These are phyloP conservation scores for Microthlaspi erraticum DNA, from an alignment of 345 rosid species.

Conservation along the genomic window DNA sequence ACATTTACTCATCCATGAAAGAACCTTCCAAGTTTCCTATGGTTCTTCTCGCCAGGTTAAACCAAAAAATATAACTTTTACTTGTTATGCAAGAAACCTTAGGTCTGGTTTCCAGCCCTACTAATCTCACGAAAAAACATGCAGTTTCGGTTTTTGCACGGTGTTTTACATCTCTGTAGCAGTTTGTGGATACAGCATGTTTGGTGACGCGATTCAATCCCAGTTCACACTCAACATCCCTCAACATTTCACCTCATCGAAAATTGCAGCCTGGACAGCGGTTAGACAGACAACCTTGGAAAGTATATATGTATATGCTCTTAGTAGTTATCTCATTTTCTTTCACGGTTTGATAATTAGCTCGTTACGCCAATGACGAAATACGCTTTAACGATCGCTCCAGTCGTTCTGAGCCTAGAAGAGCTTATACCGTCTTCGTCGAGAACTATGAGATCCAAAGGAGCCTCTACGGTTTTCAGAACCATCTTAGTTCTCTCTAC, in stretches of 20 bases:
- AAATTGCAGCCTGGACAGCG: constrained; percentile 70
- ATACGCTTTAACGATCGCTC: constrained; percentile 73
- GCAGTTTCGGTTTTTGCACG: constrained; percentile 69
- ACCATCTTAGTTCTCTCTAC: constrained; percentile 64
- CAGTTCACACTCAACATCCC: constrained; percentile 88
- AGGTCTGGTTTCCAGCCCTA: neutral
- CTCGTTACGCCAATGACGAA: constrained; percentile 74
- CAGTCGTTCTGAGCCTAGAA: constrained; percentile 70
- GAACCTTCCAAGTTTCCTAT: constrained; percentile 62
- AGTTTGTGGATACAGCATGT: constrained; percentile 74
- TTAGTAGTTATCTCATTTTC: neutral
- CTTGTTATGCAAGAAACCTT: constrained; percentile 13
- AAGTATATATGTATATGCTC: too few relatives aligned
- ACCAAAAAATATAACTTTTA: neutral
- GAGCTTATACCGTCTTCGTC: constrained; percentile 65
- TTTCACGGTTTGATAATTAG: constrained; percentile 38
- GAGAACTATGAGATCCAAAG: constrained; percentile 46
- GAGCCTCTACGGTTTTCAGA: constrained; percentile 57
- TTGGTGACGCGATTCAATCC: constrained; percentile 69
- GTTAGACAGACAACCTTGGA: too few relatives aligned
- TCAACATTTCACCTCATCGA: constrained; percentile 54
- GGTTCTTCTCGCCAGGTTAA: constrained; percentile 61
- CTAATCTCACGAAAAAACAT: neutral
- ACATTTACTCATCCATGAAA: constrained; percentile 78
- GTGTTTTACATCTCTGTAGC: constrained; percentile 57